Percentiles rank a stretch among this genome's conserved stretches.
Evolutionary conservation across 495 filamentous ascomycete genomes (phyloP).

Genomic region (Aspergillus incahuasiensis): DNA sequence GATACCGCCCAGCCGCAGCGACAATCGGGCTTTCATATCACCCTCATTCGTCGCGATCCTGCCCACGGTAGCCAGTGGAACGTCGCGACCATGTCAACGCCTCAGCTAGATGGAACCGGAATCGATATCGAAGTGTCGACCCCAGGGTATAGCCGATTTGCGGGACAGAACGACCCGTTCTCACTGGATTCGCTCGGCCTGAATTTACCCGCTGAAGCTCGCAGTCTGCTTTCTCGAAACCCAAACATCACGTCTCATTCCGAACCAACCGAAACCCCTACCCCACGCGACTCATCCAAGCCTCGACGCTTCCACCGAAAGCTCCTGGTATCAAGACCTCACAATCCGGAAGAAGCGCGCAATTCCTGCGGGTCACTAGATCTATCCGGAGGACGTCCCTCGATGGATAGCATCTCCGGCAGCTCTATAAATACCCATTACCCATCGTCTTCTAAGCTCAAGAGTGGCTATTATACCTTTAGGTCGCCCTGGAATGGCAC

Average conservation of each 20-base stretch:
- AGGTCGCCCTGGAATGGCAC: constrained; percentile 78
- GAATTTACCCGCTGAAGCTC: constrained; percentile 27
- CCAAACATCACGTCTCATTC: constrained; percentile 4
- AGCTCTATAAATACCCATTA: constrained; percentile 6
- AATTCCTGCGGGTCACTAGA: constrained; percentile 19
- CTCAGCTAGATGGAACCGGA: constrained; percentile 27
- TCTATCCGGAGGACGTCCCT: constrained; percentile 12
- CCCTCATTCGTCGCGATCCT: constrained; percentile 84
- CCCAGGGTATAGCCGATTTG: constrained; percentile 59
- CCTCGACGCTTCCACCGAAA: constrained; percentile 39
- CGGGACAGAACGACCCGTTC: constrained; percentile 33
- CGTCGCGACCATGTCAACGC: constrained; percentile 63
- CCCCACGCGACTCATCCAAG: constrained; percentile 15
- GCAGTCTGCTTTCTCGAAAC: constrained; percentile 16
- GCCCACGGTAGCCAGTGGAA: constrained; percentile 82
- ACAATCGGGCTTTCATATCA: constrained; percentile 56
- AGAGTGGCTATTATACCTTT: constrained; percentile 56
- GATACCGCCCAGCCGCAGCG: not conserved
- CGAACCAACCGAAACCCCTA: constrained; percentile 1
- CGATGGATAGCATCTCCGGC: constrained; percentile 13
- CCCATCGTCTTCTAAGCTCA: constrained; percentile 31
- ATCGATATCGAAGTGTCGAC: constrained; percentile 60
- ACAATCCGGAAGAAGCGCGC: constrained; percentile 18
- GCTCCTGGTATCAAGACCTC: constrained; percentile 34
- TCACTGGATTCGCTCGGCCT: constrained; percentile 28